Evolutionary conservation across 1,139 yeast species (phyloP).

Genomic region (Starmera stellimalicola): DNA sequence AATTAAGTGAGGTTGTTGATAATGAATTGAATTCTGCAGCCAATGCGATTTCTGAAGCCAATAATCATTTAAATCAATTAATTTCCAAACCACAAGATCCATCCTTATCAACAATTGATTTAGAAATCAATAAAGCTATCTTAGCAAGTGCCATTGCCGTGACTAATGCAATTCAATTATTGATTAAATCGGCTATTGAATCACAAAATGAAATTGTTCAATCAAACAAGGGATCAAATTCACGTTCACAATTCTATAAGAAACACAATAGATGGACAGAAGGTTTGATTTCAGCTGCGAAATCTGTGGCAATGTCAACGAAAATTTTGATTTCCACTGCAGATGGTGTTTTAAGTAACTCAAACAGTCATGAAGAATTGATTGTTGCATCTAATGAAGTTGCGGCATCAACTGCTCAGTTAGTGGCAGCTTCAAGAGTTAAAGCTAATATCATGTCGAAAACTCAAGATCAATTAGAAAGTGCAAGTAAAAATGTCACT

Average conservation of each 20-base stretch:
- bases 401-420: slow-evolving; percentile 87
- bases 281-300: slow-evolving; percentile 86
- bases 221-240: slow-evolving; percentile 55
- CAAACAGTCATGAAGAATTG: slow-evolving; percentile 69
- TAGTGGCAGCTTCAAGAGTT: slow-evolving; percentile 87
- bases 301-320: slow-evolving; percentile 81
- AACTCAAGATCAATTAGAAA: slow-evolving; percentile 68
- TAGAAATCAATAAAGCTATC: slow-evolving; percentile 71
- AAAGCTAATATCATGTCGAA: slow-evolving; percentile 72
- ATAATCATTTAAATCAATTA: slow-evolving; percentile 46
- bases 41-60: slow-evolving; percentile 56
- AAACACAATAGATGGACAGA: slow-evolving; percentile 93
- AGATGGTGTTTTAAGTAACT: slow-evolving; percentile 64
- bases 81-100: slow-evolving; percentile 43
- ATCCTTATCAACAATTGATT: slow-evolving; percentile 45
- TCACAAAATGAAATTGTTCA: slow-evolving; percentile 79
- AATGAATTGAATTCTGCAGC: slow-evolving; percentile 68
- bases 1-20: slow-evolving; percentile 63
- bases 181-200: slow-evolving; percentile 70
- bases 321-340: slow-evolving; percentile 75
- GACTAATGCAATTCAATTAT: slow-evolving; percentile 65
- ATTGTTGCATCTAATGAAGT: slow-evolving; percentile 90
- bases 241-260: slow-evolving; percentile 72
- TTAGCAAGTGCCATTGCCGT: slow-evolving; percentile 75
- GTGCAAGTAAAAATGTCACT: slow-evolving; percentile 60